Base-by-base conservation (phyloP, 352 stramenopile genomes). In the Globisporangium nagaii region DNA sequence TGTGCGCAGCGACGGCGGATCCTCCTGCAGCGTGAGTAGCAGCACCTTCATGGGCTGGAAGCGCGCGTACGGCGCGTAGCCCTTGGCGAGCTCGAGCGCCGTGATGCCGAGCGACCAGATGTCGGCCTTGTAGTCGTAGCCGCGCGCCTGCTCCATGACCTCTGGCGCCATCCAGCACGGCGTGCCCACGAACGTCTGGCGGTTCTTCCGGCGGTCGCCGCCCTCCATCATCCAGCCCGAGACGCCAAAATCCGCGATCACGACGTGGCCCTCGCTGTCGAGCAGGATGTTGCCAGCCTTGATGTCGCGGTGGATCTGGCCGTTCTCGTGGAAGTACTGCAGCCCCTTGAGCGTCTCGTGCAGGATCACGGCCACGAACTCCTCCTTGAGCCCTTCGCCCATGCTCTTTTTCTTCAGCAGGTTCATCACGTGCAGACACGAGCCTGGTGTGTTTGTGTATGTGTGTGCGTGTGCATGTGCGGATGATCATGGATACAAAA, bases 51-150 rank as follows among this genome's bases (percentile, higher is more conserved):
- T 99, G 6, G 97, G 96, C 51, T 98, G 93, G 63, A 98, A 98
- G 25, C 96, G 89, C 20, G 96, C 96, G 68, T 99, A 99, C 0
- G 97, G 97, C 24, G 97, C 97, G 66, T 98, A 98, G 10, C 97
- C 97, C 73, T 99, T 99, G 20, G 97, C 97, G 8, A 99, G 78
- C 76, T 99, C 97, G 34, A 99, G 71, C 15, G 95, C 96, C 5
- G 97, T 99, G 68, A 99, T 99, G 13, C 97, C 97, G 20, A 99
- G 87, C 68, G 90, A 98, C 97, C 97, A 99, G 64, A 99, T 98
- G 72, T 99, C 97, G 17, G 96, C 97, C 71, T 98, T 98, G 68
- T 98, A 98, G 71, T 95, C 85, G 66, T 95, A 95, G 27, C 85
- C 85, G 55, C 79, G 84, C 40, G 91, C 81, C 52, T 96, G 86